phyloP scores from a whole-genome alignment of 108 stramenopile species.

The Epipyxis sp. region DNA sequence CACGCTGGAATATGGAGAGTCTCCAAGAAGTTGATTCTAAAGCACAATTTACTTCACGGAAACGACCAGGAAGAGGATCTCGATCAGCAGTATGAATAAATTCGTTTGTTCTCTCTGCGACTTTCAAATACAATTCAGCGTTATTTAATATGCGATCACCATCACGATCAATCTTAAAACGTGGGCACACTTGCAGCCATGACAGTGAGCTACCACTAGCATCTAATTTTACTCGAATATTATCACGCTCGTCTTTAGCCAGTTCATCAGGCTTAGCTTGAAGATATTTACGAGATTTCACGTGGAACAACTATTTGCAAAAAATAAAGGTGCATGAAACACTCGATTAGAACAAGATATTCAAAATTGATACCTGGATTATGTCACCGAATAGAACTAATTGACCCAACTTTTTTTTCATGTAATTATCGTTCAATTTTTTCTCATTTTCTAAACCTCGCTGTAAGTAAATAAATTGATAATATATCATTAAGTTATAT shows the following conservation, averaged over 20 bases:
- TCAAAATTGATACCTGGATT: constrained; percentile 24
- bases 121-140: constrained; percentile 33
- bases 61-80: neutral
- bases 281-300: constrained; percentile 37
- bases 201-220: constrained; percentile 8
- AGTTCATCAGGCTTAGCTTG: constrained; percentile 13
- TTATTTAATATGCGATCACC: constrained; percentile 30
- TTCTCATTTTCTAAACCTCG: constrained; percentile 35
- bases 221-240: constrained; percentile 24
- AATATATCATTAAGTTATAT: neutral
- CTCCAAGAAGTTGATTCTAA: constrained; percentile 38
- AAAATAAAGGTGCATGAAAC: neutral
- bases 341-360: neutral
- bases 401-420: constrained; percentile 28
- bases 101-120: constrained; percentile 35
- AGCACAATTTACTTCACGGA: constrained; percentile 39
- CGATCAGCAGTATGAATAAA: constrained; percentile 18
- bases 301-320: constrained; percentile 16
- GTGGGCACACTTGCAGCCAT: constrained; percentile 35
- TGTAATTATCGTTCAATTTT: constrained; percentile 31
- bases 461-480: neutral
- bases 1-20: constrained; percentile 14
- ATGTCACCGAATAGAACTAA: constrained; percentile 28
- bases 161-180: constrained; percentile 42
- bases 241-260: constrained; percentile 35